Base-by-base conservation (phyloP, 768 basidiomycete genomes). In the Hygrocybe punicea region DNA sequence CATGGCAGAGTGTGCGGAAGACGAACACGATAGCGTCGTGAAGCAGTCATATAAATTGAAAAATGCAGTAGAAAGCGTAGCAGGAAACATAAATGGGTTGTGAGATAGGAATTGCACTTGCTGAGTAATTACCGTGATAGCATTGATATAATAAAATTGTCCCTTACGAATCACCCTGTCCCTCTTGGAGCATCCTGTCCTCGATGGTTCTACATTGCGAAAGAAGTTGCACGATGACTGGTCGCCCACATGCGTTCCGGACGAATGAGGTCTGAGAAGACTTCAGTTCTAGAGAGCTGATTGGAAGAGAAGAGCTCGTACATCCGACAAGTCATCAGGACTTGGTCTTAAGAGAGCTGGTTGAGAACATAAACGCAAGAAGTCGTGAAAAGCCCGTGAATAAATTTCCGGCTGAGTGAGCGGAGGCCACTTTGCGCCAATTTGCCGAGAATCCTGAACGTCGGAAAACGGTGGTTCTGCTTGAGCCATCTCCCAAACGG, bases 1-100 rank as follows among this genome's bases (percentile, higher is more conserved):
- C 73, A 86, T 96, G 53, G 84, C 85, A 4, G 94, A 96, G 69
- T 89, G 86, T 65, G 82, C 84, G 4, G 91, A 93, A 71, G 93
- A 96, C 65, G 93, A 94, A 62, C 86, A 93, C 67, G 90, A 92
- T 60, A 78, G 78, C 57, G 91, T 95, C 14, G 88, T 92, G 4
- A 78, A 76, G 56, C 84, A 84, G 62, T 82, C 86, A 16, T 81
- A 84, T 60, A 78, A 70, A 61, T 74, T 92, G 70, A 91, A 87
- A 69, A 73, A 80, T 70, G 82, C 83, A 3, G 84, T 91, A 47
- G 89, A 91, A 72, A 80, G 73, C 60, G 78, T 87, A 61, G 86
- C 85, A 58, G 89, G 89, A 10, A 85, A 78, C 62, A 80, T 83
- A 69, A 73, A 75, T 66, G 80, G 75, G 50, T 65, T 80, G 63